Base-by-base conservation (phyloP, 2,329 filamentous ascomycete species). In the Phaeomoniella chlamydospora region DNA sequence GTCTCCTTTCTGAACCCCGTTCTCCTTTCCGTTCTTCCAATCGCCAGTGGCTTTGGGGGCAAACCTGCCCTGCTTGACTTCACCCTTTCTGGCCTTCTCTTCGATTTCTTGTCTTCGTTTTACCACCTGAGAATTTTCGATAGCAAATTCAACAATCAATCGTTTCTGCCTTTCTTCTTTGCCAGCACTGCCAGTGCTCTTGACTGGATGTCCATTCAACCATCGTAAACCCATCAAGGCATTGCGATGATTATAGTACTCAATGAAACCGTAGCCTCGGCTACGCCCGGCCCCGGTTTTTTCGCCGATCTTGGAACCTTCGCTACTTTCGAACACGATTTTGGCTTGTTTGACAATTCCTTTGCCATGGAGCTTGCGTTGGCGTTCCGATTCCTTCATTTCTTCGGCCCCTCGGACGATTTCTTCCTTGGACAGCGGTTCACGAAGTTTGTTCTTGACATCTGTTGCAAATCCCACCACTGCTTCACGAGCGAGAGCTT, bases 71-170 rank as follows among this genome's bases (percentile, higher is more conserved):
- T 57, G 29, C 46, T 53, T 37, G 52, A 54, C 47, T 52, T 59
- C 19, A 48, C 49, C 45, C 53, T 54, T 30, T 35, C 26, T 40
- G 17, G 35, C 40, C 34, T 40, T 74, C 35, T 61, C 56, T 52
- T 85, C 78, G 34, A 64, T 64, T 41, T 77, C 74, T 41, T 67
- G 72, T 37, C 92, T 72, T 43, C 90, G 71, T 45, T 78, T 72
- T n/a, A 98, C 80, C 1, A 98, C 90, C 51, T 94, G 87, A 1
- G 85, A 87, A 49, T 98, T 98, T 61, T 98, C 90, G 54, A 98
- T 94, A 14, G 90, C 86, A 54, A 98, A 98, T 57, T 98, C 92
- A 26, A 88, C 88, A 51, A 98, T 85, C 35, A 98, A 62, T 10
- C 90, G 72, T 58, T 90, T 87, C 54, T 85, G 88, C 60, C 80